Percentiles rank a stretch among this genome's conserved stretches.
Conservation (phyloP, 306 rosid genomes). For the Castanea mollissima region DNA sequence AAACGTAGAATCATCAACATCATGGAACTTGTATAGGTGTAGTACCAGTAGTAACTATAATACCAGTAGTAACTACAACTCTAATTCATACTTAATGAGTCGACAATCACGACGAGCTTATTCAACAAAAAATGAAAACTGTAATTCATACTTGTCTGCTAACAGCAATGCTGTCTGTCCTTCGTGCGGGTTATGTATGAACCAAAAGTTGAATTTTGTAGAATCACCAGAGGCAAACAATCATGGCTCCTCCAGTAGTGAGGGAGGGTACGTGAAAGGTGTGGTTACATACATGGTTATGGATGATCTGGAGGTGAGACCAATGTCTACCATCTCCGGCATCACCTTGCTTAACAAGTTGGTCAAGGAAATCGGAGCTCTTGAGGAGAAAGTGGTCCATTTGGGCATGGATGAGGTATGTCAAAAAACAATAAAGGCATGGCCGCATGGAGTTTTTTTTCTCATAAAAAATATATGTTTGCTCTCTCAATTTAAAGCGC, state of each 20-base stretch:
- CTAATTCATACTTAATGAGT: too few relatives aligned
- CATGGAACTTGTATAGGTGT: neutral
- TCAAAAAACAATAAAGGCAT: too few relatives aligned
- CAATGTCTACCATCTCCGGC: constrained; percentile 17
- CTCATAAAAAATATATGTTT: too few relatives aligned
- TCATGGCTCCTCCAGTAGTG: neutral
- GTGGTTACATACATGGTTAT: constrained; percentile 32
- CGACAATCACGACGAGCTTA: too few relatives aligned
- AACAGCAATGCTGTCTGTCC: neutral
- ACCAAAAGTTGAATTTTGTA: neutral
- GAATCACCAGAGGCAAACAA: neutral
- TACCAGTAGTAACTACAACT: too few relatives aligned
- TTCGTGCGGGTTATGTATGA: neutral
- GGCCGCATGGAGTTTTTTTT: too few relatives aligned
- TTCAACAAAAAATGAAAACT: too few relatives aligned
- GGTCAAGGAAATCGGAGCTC: constrained; percentile 13
- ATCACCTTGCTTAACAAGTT: constrained; percentile 13
- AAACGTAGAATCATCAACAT: neutral
- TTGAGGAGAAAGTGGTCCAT: constrained; percentile 27
- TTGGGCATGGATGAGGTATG: constrained; percentile 30
- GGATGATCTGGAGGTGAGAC: constrained; percentile 37
- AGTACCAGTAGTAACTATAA: too few relatives aligned
- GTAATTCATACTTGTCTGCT: too few relatives aligned
- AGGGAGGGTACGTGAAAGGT: constrained; percentile 24
- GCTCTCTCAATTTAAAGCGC: too few relatives aligned